Base-by-base conservation (phyloP, 2,329 filamentous ascomycete species). In the Beauveria pseudobassiana region DNA sequence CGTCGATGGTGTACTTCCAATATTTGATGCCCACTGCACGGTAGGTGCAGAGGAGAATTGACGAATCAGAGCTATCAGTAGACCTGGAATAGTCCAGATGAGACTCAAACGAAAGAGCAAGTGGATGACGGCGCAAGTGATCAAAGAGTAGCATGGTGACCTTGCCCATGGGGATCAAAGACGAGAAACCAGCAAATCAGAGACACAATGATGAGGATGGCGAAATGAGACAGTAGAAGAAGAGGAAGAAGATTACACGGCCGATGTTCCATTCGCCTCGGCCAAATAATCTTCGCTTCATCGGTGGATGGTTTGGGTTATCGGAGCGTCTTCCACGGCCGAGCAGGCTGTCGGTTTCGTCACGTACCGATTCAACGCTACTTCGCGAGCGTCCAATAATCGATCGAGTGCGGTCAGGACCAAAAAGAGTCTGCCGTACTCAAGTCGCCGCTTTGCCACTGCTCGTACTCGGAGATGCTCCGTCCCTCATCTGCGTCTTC, bases 1-100 rank as follows among this genome's bases (percentile, higher is more conserved):
- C 96, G 71, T 99, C 95, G 63, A 99, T 82, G 4, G 95, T 99
- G 76, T 99, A 99, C 77, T 99, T 99, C 93, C 96, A 99, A 79
- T 99, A 99, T 74, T 93, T 93, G 67, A 87, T 81, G 14, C 95
- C 95, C 14, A 96, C 93, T 49, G 95, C 95, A 63, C 96, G 89
- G 76, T 99, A 99, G 6, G 95, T 99, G 81, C 95, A 99, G 40
- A 99, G 82, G 20, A 99, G 80, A 64, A 99, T 93, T 12, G 93
- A 93, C 18, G 89, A 89, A 51, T 91, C 89, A 22, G 89, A 86
- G 18, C 86, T 86, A 52, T 88, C 87, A 8, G 85, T 83, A 14
- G 82, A 80, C 61, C 93, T 88, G 28, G 89, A 86, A 69, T 89
- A 89, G 62, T 86, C 82, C 62, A 85, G 86, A 71, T 96, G 93